phyloP scores from a whole-genome alignment of 768 basidiomycete genomes.

The Chalciporus pseudorubinellus region DNA sequence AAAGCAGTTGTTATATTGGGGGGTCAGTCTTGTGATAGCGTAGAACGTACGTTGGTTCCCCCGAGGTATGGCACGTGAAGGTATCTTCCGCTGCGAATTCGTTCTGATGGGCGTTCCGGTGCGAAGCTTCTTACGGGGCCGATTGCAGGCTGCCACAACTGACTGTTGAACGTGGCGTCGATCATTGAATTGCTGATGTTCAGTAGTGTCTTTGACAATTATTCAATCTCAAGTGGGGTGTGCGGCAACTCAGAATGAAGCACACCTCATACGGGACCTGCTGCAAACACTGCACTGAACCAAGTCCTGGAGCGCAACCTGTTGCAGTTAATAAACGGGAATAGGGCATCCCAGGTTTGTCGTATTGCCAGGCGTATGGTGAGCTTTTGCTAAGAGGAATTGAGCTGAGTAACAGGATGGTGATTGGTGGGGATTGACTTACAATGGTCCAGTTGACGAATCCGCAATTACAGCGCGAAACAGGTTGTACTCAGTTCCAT shows the following conservation, averaged over 20 bases:
- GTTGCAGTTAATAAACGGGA: constrained; percentile 43
- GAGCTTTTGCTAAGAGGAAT: constrained; percentile 46
- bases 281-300: constrained; percentile 42
- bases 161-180: constrained; percentile 42
- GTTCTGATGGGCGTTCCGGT: constrained; percentile 43
- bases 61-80: constrained; percentile 51
- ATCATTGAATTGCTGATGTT: constrained; percentile 49
- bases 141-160: constrained; percentile 57
- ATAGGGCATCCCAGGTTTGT: constrained; percentile 52
- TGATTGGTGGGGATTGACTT: neutral
- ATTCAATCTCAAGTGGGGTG: no score
- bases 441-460: constrained; percentile 21
- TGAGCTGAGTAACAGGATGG: neutral
- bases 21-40: neutral
- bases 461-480: constrained; percentile 19
- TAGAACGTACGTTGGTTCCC: constrained; percentile 49
- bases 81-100: constrained; percentile 48
- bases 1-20: neutral
- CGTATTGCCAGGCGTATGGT: constrained; percentile 43
- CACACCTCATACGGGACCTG: constrained; percentile 19
- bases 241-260: neutral
- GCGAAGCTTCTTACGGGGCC: constrained; percentile 51
- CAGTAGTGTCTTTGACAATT: constrained; percentile 41
- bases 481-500: constrained; percentile 1
- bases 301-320: constrained; percentile 41